Evolutionary conservation across 495 filamentous ascomycete species (phyloP).

Genomic region (Bacidia gigantensis): DNA sequence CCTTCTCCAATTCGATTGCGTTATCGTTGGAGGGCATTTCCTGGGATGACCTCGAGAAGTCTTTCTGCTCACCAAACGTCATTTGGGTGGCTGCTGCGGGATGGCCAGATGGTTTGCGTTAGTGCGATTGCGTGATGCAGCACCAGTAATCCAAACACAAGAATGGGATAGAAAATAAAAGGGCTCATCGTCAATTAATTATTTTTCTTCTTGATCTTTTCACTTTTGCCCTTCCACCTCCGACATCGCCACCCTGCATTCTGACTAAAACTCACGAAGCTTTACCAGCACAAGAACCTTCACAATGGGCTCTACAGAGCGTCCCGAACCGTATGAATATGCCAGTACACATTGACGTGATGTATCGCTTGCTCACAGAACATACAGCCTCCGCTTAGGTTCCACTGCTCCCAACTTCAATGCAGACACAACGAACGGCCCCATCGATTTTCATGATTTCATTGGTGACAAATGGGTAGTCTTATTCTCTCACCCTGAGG

Average conservation of each 20-base stretch:
- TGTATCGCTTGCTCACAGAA: background rate
- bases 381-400: constrained; percentile 69
- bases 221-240: background rate
- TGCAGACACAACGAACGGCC: constrained; percentile 78
- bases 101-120: background rate
- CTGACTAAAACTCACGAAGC: background rate
- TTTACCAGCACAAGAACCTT: background rate
- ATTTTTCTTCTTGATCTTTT: background rate
- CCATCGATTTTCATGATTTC: constrained; percentile 95
- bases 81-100: background rate
- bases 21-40: too few species aligned
- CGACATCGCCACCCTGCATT: background rate
- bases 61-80: constrained; percentile 4
- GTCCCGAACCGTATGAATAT: constrained; percentile 17
- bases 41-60: too few species aligned
- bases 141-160: background rate
- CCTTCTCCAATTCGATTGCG: too few species aligned
- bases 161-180: too few species aligned
- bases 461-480: constrained; percentile 90
- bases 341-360: background rate
- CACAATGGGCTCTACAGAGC: constrained; percentile 11
- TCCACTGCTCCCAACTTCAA: constrained; percentile 85
- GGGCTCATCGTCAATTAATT: too few species aligned
- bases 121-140: constrained; percentile 15
- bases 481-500: constrained; percentile 92